Base-by-base conservation (phyloP, 495 filamentous ascomycete species). In the Paragyromitra xinjiangensis region DNA sequence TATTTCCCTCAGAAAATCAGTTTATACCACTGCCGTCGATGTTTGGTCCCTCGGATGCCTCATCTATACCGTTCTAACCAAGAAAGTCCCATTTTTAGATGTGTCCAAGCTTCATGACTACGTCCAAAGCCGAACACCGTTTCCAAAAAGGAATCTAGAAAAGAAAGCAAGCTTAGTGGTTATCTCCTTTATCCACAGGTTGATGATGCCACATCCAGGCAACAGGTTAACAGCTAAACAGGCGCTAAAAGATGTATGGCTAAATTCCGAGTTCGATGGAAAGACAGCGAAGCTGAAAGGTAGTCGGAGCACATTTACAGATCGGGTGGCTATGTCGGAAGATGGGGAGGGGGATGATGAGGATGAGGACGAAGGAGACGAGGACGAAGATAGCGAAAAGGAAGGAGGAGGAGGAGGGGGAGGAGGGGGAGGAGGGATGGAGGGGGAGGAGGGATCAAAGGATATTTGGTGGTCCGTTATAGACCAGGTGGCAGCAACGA, bases 1-100 rank as follows among this genome's bases (percentile, higher is more conserved):
- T 9, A 3, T 19, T 6, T 14, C 24, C 1, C 19, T 5, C 6
- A 7, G 50, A 4, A 12, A 16, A 2, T 71, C 56, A 6, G 7
- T 11, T 6, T 62, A 70, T n/a, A 71, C 68, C 0, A 50, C 22
- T n/a, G 55, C 68, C 11, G 42, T 71, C 6, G 56, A 71, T 37
- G 62, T 71, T 3, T 71, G 56, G 68, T 62, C 42, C 1, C 58
- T 63, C 19, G 69, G 58, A 16, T 64, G 58, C n/a, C 40, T 64
- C 0, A 16, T 71, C 5, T 40, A 63, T 14, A 8, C 42, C 37
- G 29, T 55, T 2, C 2, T 71, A 16, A 53, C 45, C n/a, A 12
- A 8, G 8, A 9, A 53, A n/a, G 12, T 7, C 7, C 58, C 45
- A 7, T 71, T 71, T 16, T 34, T n/a, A 1, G 51, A n/a, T 42